Conservation (phyloP, 176 grass and related monocot genomes). For the Triticum timopheevii region DNA sequence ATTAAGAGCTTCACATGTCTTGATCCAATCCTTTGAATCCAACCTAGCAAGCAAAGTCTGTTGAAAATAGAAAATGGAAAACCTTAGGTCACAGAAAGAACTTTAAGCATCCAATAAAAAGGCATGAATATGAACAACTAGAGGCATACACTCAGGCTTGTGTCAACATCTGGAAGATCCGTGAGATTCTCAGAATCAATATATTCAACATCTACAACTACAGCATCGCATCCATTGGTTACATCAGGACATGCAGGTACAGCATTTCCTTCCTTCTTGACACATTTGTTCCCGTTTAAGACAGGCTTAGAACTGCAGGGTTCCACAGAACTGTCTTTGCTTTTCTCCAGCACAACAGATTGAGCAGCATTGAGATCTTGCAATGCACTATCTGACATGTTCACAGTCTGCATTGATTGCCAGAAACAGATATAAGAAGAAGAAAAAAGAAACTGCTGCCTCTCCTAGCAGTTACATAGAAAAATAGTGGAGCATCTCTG, state of each 20-base stretch:
- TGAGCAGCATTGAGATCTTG: slow-evolving; percentile 50
- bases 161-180: slow-evolving; percentile 51
- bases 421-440: slow-evolving; percentile 22
- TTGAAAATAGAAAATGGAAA: slow-evolving; percentile 11
- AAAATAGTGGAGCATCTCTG: background rate
- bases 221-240: slow-evolving; percentile 41
- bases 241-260: slow-evolving; percentile 14
- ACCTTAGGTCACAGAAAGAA: background rate
- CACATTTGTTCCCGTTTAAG: slow-evolving; percentile 33
- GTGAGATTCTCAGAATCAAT: slow-evolving; percentile 56
- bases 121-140: slow-evolving; percentile 9
- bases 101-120: background rate
- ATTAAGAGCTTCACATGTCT: slow-evolving; percentile 91
- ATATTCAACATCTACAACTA: slow-evolving; percentile 51
- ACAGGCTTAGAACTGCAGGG: slow-evolving; percentile 31
- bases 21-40: slow-evolving; percentile 94
- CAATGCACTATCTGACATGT: slow-evolving; percentile 44
- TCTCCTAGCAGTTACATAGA: background rate
- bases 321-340: slow-evolving; percentile 32
- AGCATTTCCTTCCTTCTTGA: slow-evolving; percentile 46
- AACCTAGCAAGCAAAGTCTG: slow-evolving; percentile 80
- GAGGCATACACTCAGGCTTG: slow-evolving; percentile 47
- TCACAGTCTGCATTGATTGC: slow-evolving; percentile 14
- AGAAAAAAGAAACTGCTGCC: background rate
- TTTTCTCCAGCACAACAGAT: slow-evolving; percentile 34